Evolutionary conservation across 768 basidiomycete species (phyloP).

Genomic region (Polyporus arcularius): DNA sequence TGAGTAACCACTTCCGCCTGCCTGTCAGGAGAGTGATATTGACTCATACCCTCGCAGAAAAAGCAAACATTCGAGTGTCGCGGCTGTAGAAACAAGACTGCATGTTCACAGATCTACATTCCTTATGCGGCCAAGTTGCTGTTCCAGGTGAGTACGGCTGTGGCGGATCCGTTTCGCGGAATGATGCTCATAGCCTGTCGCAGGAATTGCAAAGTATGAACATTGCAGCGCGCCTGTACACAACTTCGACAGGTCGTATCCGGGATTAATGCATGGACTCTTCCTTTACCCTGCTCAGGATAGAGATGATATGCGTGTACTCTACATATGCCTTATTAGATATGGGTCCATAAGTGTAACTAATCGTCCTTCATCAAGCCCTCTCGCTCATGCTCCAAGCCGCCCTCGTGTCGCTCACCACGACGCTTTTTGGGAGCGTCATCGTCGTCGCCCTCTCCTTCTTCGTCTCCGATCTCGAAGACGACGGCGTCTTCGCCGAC

Average conservation of each 20-base stretch:
- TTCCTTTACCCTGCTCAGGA: slow-evolving; percentile 12
- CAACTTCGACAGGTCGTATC: slow-evolving; percentile 84
- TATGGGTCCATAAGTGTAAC: slow-evolving; percentile 29
- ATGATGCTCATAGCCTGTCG: not conserved
- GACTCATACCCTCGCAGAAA: slow-evolving; percentile 53
- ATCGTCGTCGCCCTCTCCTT: slow-evolving; percentile 58
- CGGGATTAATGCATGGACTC: slow-evolving; percentile 48
- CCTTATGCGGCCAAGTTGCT: slow-evolving; percentile 97
- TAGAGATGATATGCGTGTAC: slow-evolving; percentile 36
- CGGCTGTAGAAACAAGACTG: slow-evolving; percentile 96
- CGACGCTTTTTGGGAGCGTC: slow-evolving; percentile 59
- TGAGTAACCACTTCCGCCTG: slow-evolving; percentile 39
- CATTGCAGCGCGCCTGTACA: slow-evolving; percentile 85
- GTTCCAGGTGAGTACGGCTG: slow-evolving; percentile 69
- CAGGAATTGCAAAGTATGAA: slow-evolving; percentile 96
- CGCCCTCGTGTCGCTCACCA: slow-evolving; percentile 38
- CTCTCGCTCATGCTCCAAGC: slow-evolving; percentile 58
- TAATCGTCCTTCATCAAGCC: slow-evolving; percentile 57
- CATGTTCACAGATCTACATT: slow-evolving; percentile 87
- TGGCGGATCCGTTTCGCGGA: not conserved
- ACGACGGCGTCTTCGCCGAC: slow-evolving; percentile 74
- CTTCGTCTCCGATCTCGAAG: slow-evolving; percentile 91
- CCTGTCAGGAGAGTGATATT: not conserved
- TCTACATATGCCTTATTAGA: slow-evolving; percentile 31
- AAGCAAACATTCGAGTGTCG: slow-evolving; percentile 99